Percentiles rank a stretch among this genome's conserved stretches.
phyloP scores from a whole-genome alignment of 2,329 filamentous ascomycete genomes.

The Cladophialophora carrionii region DNA sequence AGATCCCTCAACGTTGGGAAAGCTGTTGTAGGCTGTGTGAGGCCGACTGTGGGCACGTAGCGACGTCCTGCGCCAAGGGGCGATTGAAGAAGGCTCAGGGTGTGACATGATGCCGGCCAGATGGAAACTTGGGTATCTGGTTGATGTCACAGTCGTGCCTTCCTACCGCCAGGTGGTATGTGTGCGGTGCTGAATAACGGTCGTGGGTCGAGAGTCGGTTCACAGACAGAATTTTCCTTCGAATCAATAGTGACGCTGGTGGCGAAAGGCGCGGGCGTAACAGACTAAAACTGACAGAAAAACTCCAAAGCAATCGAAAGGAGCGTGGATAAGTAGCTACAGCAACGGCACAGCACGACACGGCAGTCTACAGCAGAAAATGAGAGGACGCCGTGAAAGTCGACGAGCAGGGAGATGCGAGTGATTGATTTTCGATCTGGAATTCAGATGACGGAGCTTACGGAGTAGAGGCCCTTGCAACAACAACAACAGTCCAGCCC shows the following conservation, averaged over 20 bases:
- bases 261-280: slow-evolving; percentile 12
- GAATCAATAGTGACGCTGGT: slow-evolving; percentile 3
- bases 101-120: slow-evolving; percentile 27
- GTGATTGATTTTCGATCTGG: slow-evolving; percentile 8
- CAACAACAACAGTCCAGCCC: slow-evolving; percentile 3
- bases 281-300: slow-evolving; percentile 9
- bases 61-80: slow-evolving; percentile 46
- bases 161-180: background rate
- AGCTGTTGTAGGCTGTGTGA: slow-evolving; percentile 41
- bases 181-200: background rate
- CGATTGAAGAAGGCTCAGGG: slow-evolving; percentile 39
- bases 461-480: slow-evolving; percentile 4
- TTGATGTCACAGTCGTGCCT: slow-evolving; percentile 6
- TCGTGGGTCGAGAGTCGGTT: background rate
- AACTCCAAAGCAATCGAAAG: slow-evolving; percentile 9
- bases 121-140: background rate
- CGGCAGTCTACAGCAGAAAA: slow-evolving; percentile 2
- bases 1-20: slow-evolving; percentile 12
- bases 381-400: slow-evolving; percentile 8
- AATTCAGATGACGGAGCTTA: background rate
- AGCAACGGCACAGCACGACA: slow-evolving; percentile 3
- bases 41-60: slow-evolving; percentile 46
- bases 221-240: background rate
- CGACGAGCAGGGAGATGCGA: background rate
- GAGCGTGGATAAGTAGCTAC: slow-evolving; percentile 8